Evolutionary conservation across 2,329 filamentous ascomycete species (phyloP), one percentile per base, ranked within the genome.

Genomic region (Bretziella fagacearum): DNA sequence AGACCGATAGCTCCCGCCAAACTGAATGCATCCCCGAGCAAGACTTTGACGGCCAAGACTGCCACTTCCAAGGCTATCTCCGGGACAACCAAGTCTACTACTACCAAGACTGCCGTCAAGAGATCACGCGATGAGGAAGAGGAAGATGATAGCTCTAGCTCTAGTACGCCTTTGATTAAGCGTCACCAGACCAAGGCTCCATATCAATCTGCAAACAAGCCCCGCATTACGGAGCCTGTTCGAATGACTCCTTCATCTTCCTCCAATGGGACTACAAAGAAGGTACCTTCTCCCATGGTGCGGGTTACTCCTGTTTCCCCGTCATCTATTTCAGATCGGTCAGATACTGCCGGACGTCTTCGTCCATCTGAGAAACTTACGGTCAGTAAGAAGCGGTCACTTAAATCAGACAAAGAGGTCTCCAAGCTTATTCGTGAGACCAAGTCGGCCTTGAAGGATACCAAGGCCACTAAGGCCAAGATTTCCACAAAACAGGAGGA

Each of bases 161-260:
- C 73, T 0, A 70, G 70, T 11, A 71, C 69, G 8, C 73, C 73
- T 2, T 60, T 77, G 8, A 70, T 66, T 55, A 76, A 76, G 59
- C 67, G 72, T n/a, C 62, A 69, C 53, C 74, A 74, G 62, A 60
- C 65, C 18, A 68, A 65, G 56, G 65, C 65, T 48, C 29, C 20
- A 36, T n/a, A 11, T 36, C 45, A 41, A 20, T 20, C 30, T 26
- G 20, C 22, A 20, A 27, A 27, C 5, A 48, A 43, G 15, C 10
- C 23, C 10, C 42, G 47, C 6, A n/a, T 27, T n/a, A 26, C 36
- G 2, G 42, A 49, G 18, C 23, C 47, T 41, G 17, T 37, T 13
- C 47, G 47, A n/a, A 36, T 49, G 15, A 43, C 46, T 11, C 37
- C 39, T 10, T 43, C 40, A 3, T 47, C 44, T 20, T 47, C 45